Conservation (phyloP, 306 rosid species). For the Cicer chorassanicum region DNA sequence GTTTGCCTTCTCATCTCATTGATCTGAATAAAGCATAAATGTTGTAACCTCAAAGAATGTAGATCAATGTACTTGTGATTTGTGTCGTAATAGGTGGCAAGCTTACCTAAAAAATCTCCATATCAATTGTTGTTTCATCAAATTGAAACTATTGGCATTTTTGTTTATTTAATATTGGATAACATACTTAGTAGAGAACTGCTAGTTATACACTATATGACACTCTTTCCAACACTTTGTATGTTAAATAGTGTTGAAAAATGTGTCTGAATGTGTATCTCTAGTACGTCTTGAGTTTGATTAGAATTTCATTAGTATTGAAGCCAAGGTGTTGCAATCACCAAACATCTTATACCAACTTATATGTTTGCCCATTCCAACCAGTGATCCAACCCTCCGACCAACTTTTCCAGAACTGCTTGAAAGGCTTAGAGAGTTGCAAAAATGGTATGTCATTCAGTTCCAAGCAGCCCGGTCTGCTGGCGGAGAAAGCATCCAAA, state of each 20-base stretch:
- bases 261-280: neutral
- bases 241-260: neutral
- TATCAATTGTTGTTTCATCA: constrained; percentile 34
- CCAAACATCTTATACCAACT: constrained; percentile 31
- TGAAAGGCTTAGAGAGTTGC: constrained; percentile 77
- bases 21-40: constrained; percentile 30
- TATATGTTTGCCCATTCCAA: constrained; percentile 42
- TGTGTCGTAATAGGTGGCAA: constrained; percentile 23
- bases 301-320: neutral
- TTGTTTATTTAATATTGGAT: constrained; percentile 8
- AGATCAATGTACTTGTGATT: constrained; percentile 29
- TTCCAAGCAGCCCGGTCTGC: constrained; percentile 79
- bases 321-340: neutral
- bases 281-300: neutral
- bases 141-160: constrained; percentile 9
- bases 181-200: neutral
- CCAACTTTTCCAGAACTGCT: constrained; percentile 88
- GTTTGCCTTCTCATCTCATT: constrained; percentile 50
- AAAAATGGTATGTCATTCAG: constrained; percentile 65
- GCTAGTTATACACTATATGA: neutral
- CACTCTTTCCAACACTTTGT: neutral
- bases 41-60: constrained; percentile 31
- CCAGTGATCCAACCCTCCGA: constrained; percentile 80
- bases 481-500: constrained; percentile 57
- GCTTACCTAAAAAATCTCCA: constrained; percentile 30